Evolutionary conservation across 2,329 filamentous ascomycete species (phyloP).

Genomic region (Aspergillus japonicus): DNA sequence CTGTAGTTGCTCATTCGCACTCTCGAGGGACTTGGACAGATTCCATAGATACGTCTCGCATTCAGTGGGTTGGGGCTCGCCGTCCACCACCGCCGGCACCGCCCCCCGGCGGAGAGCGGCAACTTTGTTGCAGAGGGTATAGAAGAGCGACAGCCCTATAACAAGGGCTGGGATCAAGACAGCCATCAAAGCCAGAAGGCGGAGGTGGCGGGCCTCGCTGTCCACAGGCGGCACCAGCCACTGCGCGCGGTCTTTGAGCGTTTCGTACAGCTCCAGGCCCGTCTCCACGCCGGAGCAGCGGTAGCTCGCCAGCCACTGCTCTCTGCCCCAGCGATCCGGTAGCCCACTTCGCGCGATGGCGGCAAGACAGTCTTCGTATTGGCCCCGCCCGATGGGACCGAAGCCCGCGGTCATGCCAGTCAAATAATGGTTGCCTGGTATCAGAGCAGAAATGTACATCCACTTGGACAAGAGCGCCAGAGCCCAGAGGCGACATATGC

Average conservation of each 20-base stretch:
- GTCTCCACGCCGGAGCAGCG: conserved; percentile 16
- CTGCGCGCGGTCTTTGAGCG: conserved; percentile 8
- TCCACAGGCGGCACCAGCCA: conserved; percentile 2
- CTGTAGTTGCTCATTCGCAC: conserved; percentile 3
- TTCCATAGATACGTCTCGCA: conserved; percentile 1
- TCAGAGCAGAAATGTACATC: conserved; percentile 4
- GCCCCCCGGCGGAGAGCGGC: not conserved
- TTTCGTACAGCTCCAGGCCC: conserved; percentile 10
- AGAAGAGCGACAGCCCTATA: not conserved
- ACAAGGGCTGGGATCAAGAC: not conserved
- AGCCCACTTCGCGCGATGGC: not conserved
- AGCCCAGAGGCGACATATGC: not conserved
- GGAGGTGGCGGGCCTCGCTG: conserved; percentile 12
- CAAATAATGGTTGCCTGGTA: conserved; percentile 6
- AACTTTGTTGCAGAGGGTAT: not conserved
- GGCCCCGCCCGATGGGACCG: not conserved
- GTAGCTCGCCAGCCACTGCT: not conserved
- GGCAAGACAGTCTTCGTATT: conserved; percentile 10
- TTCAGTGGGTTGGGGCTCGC: not conserved
- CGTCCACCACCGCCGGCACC: not conserved
- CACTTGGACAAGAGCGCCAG: not conserved
- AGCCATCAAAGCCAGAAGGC: conserved; percentile 4
- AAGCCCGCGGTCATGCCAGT: conserved; percentile 9
- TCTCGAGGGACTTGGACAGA: conserved; percentile 3
- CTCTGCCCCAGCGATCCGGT: not conserved